Base-by-base conservation (phyloP, 2,329 filamentous ascomycete genomes). In the Westerdykella aurantiaca region DNA sequence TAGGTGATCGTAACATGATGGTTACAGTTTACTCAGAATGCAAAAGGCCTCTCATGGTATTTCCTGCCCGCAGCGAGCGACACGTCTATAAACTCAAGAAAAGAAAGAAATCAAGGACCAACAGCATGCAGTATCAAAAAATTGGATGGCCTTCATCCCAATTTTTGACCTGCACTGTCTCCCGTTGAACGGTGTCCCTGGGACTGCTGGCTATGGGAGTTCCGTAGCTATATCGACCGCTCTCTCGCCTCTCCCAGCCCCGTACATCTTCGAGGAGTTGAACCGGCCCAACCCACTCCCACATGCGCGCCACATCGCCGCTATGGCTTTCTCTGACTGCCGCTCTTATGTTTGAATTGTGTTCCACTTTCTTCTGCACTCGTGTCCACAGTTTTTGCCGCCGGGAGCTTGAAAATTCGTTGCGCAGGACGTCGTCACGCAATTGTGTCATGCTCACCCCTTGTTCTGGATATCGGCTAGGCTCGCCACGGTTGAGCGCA, bases 361-460 rank as follows among this genome's bases (percentile, higher is more conserved):
- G 83, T 69, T 98, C 93, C 1, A 98, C 90, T 41, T 97, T 85
- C 41, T 76, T 80, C 53, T 82, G 79, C 16, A 98, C 93, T 39
- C 81, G 81, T 51, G 82, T 78, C 93, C 94, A 98, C 40, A 98
- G 74, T 44, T 81, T 79, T 61, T 93, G 85, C 31, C 93, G 78
- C 56, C 89, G 80, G 7, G 77, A 75, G 16, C 90, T 76, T 3
- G 80, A 84, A 64, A 96, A 88, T 48, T 95, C 83, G 22, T 85
- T 80, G 16, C 91, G 78, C 33, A 98, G 74, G 3, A 98, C 84
- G 60, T 97, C 91, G 60, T 98, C 93, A 47, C 93, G 78, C 42
- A 98, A 72, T 63, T 97, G 93, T 1, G 87, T 87, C 55, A 96
- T 79, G 60, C 88, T 87, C 49, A 98, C 79, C 71, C 86, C 95